Conservation (phyloP, 208 protist genomes). For the Crithidia expoeki region DNA sequence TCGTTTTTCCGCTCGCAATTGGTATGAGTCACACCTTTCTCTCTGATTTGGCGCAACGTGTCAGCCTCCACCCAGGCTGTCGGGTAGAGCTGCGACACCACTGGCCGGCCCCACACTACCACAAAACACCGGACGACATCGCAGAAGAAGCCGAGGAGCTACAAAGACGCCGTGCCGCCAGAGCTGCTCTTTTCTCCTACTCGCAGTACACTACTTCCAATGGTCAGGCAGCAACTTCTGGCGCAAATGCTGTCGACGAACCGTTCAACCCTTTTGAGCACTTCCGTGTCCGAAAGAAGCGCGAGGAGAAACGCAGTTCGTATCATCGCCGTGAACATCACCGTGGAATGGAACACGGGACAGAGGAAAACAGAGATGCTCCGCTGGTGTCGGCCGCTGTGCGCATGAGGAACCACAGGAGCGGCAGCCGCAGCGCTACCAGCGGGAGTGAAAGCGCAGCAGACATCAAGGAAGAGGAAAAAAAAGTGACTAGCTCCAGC, state of each 20-base stretch:
- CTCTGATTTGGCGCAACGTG: constrained; percentile 28
- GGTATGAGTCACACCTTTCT: constrained; percentile 26
- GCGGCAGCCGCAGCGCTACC: not conserved
- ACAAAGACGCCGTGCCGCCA: not conserved
- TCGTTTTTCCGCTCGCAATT: too few species aligned
- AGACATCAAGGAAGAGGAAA: not conserved
- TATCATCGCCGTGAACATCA: not conserved
- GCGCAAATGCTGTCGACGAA: not conserved
- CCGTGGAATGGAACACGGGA: not conserved
- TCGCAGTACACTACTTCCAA: not conserved
- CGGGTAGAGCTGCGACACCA: constrained; percentile 38
- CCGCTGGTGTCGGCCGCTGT: not conserved
- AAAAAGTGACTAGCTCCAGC: too few species aligned
- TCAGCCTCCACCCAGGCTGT: constrained; percentile 50
- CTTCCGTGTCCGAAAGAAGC: constrained; percentile 7
- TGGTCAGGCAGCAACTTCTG: not conserved
- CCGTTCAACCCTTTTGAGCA: constrained; percentile 20
- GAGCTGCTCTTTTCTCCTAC: not conserved
- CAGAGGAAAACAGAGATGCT: not conserved
- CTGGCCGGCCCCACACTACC: constrained; percentile 58
- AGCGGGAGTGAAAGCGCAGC: not conserved
- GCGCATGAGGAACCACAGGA: not conserved
- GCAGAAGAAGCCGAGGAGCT: constrained; percentile 17
- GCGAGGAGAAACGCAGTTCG: not conserved
- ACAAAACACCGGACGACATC: constrained; percentile 27